Evolutionary conservation across 352 stramenopile genomes (phyloP).

Genomic region (Phytophthora vignae): DNA sequence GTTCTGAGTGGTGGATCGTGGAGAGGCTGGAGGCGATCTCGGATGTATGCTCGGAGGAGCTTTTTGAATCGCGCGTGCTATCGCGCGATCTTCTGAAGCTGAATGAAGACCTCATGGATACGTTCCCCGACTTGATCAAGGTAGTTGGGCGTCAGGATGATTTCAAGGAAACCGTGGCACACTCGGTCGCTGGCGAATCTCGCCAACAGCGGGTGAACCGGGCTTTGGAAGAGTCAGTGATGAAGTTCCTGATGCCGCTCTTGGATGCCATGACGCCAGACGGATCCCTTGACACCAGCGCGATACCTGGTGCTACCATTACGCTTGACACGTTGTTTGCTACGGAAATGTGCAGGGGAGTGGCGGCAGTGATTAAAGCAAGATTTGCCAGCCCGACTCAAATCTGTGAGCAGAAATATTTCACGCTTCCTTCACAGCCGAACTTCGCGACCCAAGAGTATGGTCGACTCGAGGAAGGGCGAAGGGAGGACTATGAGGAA

Average conservation of each 20-base stretch:
- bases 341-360: not conserved
- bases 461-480: not conserved
- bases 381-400: slow-evolving; percentile 19
- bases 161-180: not conserved
- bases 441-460: slow-evolving; percentile 24
- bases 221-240: slow-evolving; percentile 34
- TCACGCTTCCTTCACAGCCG: slow-evolving; percentile 23
- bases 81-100: slow-evolving; percentile 43
- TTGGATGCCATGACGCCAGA: slow-evolving; percentile 39
- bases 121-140: slow-evolving; percentile 30
- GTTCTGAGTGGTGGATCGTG: not conserved
- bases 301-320: not conserved
- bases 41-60: slow-evolving; percentile 20
- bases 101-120: slow-evolving; percentile 40
- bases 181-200: slow-evolving; percentile 5
- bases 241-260: slow-evolving; percentile 33
- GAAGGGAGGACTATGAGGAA: not conserved
- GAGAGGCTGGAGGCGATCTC: not conserved
- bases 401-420: slow-evolving; percentile 19
- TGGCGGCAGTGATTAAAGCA: slow-evolving; percentile 11
- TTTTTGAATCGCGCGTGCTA: slow-evolving; percentile 37
- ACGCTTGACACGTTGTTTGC: not conserved
- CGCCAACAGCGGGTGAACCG: slow-evolving; percentile 32
- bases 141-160: slow-evolving; percentile 17
- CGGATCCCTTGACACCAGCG: slow-evolving; percentile 18